These are phyloP conservation scores for Neophaeococcomyces aloes DNA, from an alignment of 2,329 filamentous ascomycete species.

Conservation along the genomic window DNA sequence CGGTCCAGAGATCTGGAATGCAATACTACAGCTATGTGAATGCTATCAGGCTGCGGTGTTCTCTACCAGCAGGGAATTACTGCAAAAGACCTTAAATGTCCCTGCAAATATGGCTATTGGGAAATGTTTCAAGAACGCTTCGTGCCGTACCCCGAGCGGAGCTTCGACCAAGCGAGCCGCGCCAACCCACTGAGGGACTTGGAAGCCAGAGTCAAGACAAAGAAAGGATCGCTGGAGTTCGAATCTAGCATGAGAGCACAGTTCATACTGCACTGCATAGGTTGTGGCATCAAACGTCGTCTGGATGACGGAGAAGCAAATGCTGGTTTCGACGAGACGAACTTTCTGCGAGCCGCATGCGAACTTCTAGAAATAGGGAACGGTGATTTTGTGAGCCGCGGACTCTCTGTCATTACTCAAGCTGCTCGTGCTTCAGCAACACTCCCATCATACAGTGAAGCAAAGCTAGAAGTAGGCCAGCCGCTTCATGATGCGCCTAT, in stretches of 20 bases:
- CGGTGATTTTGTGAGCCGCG: background rate
- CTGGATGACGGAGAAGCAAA: background rate
- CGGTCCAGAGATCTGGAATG: too few relatives aligned
- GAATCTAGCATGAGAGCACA: background rate
- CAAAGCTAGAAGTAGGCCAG: too few relatives aligned
- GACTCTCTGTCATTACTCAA: background rate
- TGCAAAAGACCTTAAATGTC: background rate
- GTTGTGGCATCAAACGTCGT: background rate
- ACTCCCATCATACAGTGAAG: too few relatives aligned
- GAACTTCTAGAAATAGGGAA: background rate
- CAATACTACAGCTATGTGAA: background rate
- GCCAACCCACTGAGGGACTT: too few relatives aligned
- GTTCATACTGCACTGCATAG: background rate
- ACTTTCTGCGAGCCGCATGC: background rate
- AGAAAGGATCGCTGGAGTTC: background rate
- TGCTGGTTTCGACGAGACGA: background rate
- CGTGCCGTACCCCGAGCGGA: too few relatives aligned
- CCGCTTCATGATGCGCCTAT: too few relatives aligned
- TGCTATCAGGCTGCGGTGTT: background rate
- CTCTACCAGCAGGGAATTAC: background rate
- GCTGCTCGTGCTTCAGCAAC: too few relatives aligned
- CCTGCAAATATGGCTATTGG: background rate
- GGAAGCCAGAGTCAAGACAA: background rate
- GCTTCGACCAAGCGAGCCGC: background rate
- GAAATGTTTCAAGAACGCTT: background rate